A percentile compares a stretch with the other conserved stretches of the same genome.
phyloP scores from a whole-genome alignment of 2,329 filamentous ascomycete genomes.

The Cercospora zeae-maydis region DNA sequence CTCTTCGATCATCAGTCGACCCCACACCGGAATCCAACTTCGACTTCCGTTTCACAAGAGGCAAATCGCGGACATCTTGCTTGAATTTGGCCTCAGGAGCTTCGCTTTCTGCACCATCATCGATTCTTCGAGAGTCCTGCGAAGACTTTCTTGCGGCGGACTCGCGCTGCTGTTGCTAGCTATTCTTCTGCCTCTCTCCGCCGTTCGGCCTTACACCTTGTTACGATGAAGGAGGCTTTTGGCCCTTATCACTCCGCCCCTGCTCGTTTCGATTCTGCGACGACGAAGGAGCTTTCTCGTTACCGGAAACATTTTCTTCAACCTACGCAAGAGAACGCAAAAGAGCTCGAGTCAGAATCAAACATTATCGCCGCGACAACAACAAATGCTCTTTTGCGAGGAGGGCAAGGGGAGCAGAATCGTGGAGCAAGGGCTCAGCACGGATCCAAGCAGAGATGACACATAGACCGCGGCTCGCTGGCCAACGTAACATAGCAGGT shows the following conservation, averaged over 20 bases:
- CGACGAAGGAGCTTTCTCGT: neutral
- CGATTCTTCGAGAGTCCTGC: neutral
- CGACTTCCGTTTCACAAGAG: neutral
- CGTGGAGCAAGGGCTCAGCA: neutral
- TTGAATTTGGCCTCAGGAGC: neutral
- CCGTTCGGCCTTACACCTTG: neutral
- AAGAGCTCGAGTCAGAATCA: constrained; percentile 17
- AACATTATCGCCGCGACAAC: constrained; percentile 6
- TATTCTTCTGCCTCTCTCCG: neutral
- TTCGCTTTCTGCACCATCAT: neutral
- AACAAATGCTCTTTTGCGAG: constrained; percentile 1
- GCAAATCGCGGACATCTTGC: neutral
- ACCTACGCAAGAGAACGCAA: constrained; percentile 14
- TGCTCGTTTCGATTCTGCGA: neutral
- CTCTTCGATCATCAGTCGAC: neutral
- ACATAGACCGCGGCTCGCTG: neutral
- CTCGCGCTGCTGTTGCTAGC: neutral
- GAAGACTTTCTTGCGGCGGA: neutral
- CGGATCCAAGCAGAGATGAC: constrained; percentile 4
- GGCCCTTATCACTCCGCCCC: neutral
- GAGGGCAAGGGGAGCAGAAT: neutral
- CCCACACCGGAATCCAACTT: neutral
- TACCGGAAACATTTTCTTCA: constrained; percentile 10
- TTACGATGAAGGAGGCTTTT: neutral
- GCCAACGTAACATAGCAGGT: neutral